Conservation (phyloP, 2,329 filamentous ascomycete genomes). For the Penicillium sp. region DNA sequence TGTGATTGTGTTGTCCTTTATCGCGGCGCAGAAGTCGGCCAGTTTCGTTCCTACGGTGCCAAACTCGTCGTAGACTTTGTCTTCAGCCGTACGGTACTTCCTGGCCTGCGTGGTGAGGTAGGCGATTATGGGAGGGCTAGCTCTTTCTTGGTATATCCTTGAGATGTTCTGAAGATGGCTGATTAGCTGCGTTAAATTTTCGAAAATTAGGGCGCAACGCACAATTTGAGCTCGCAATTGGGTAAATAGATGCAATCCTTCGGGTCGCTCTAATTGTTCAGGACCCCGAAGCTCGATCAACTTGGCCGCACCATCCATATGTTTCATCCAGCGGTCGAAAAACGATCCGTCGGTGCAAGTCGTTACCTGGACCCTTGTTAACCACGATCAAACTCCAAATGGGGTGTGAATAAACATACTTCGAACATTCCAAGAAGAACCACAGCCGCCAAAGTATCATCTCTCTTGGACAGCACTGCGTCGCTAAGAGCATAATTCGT, state of each 20-base stretch:
- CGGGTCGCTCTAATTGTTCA: slow-evolving; percentile 2
- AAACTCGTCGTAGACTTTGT: background rate
- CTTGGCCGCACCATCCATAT: slow-evolving; percentile 2
- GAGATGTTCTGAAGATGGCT: background rate
- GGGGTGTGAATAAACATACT: background rate
- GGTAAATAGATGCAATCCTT: slow-evolving; percentile 3
- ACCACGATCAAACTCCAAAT: too few relatives aligned
- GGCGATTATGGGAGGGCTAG: background rate
- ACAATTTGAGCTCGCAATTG: slow-evolving; percentile 9
- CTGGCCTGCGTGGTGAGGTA: background rate
- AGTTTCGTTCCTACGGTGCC: background rate
- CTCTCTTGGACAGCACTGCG: background rate
- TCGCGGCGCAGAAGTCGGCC: background rate
- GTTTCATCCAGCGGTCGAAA: slow-evolving; percentile 1
- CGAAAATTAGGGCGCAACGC: background rate
- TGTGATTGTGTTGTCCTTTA: background rate
- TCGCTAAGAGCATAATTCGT: background rate
- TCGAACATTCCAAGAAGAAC: slow-evolving; percentile 9
- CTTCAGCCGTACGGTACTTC: background rate
- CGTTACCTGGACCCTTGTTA: background rate
- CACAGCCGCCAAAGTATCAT: slow-evolving; percentile 5
- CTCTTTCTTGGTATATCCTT: slow-evolving; percentile 1
- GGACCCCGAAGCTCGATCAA: background rate
- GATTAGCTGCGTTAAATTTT: background rate
- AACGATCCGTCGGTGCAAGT: slow-evolving; percentile 3